A percentile compares a stretch with the other conserved stretches of the same genome.
Conservation (phyloP, 768 basidiomycete species). For the Gloeostereum incarnatum region DNA sequence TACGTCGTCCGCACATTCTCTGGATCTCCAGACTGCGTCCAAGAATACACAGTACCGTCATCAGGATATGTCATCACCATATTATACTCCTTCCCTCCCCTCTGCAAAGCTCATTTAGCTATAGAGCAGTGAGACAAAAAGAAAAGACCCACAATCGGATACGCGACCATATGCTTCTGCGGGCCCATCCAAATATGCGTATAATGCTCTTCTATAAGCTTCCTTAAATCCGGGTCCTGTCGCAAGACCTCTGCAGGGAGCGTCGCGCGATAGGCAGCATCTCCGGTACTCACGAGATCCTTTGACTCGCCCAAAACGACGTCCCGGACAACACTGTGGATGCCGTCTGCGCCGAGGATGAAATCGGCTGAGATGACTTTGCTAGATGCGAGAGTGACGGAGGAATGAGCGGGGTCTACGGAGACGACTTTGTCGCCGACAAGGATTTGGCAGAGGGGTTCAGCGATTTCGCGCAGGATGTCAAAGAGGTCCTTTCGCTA, state of each 20-base stretch:
- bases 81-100: slow-evolving; percentile 32
- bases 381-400: slow-evolving; percentile 22
- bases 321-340: slow-evolving; percentile 36
- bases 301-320: slow-evolving; percentile 32
- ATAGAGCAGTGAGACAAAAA: neutral
- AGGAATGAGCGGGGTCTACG: slow-evolving; percentile 15
- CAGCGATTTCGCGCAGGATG: slow-evolving; percentile 16
- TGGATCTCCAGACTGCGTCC: slow-evolving; percentile 29
- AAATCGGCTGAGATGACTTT: slow-evolving; percentile 23
- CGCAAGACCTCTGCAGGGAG: slow-evolving; percentile 11
- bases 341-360: slow-evolving; percentile 34
- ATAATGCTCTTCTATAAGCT: slow-evolving; percentile 10
- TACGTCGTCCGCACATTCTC: slow-evolving; percentile 39
- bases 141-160: slow-evolving; percentile 6
- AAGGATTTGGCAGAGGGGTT: slow-evolving; percentile 16
- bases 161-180: slow-evolving; percentile 13
- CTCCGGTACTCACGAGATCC: slow-evolving; percentile 20
- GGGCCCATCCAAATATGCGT: slow-evolving; percentile 15
- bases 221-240: slow-evolving; percentile 10
- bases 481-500: slow-evolving; percentile 31
- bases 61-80: slow-evolving; percentile 35
- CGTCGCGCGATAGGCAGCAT: slow-evolving; percentile 18
- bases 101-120: slow-evolving; percentile 9
- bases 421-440: slow-evolving; percentile 17
- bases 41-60: slow-evolving; percentile 30